phyloP scores from a whole-genome alignment of 1,284 basidiomycete genomes.

The Ganoderma resinaceum region DNA sequence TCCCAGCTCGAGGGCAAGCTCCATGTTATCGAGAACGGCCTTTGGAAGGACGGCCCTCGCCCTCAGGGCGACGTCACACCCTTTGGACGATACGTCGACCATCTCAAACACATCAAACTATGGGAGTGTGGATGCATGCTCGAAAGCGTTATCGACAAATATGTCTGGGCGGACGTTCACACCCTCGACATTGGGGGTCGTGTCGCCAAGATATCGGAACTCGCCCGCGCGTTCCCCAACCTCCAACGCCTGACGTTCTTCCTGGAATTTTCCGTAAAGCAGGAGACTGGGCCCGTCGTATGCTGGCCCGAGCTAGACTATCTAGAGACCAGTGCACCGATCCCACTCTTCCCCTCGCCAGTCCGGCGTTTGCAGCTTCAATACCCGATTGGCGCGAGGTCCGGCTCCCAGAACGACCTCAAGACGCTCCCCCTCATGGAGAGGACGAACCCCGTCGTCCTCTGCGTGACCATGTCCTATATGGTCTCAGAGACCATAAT shows the following conservation, averaged over 20 bases:
- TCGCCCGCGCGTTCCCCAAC: conserved; percentile 34
- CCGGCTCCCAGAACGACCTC: conserved; percentile 26
- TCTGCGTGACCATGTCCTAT: conserved; percentile 29
- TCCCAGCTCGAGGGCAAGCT: conserved; percentile 30
- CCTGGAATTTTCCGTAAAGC: conserved; percentile 34
- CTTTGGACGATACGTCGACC: conserved; percentile 29
- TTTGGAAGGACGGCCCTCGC: conserved; percentile 36
- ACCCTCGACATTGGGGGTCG: conserved; percentile 35
- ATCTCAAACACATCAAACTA: conserved; percentile 31
- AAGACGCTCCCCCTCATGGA: conserved; percentile 32
- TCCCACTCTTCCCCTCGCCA: conserved; percentile 32
- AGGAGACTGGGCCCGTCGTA: conserved; percentile 29
- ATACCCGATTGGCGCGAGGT: conserved; percentile 28
- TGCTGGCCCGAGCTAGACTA: conserved; percentile 34
- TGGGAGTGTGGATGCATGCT: conserved; percentile 37
- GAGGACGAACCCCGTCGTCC: conserved; percentile 32
- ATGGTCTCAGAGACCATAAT: conserved; percentile 21
- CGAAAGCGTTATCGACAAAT: conserved; percentile 31
- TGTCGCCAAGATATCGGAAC: conserved; percentile 31
- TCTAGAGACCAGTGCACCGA: conserved; percentile 33
- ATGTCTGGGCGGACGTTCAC: conserved; percentile 31
- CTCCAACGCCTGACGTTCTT: conserved; percentile 34
- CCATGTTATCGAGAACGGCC: conserved; percentile 32
- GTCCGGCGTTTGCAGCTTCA: conserved; percentile 33
- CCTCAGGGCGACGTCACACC: conserved; percentile 33